phyloP scores from a whole-genome alignment of 805 yeast species.

The Lachancea sp. region DNA sequence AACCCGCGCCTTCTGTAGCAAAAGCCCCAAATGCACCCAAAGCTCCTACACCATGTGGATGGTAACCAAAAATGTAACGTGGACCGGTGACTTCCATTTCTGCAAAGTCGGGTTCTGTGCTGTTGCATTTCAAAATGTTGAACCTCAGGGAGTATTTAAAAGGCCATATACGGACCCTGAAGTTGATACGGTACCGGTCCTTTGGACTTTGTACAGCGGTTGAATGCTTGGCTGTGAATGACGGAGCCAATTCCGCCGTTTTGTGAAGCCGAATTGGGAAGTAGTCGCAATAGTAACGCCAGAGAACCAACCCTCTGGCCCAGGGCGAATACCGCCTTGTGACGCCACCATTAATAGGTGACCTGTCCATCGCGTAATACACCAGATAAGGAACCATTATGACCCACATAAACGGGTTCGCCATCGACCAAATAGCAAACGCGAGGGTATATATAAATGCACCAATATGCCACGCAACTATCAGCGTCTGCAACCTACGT shows the following conservation, averaged over 20 bases:
- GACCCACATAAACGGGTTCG: slow-evolving; percentile 64
- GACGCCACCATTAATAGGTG: slow-evolving; percentile 71
- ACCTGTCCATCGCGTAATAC: slow-evolving; percentile 52
- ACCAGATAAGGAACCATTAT: slow-evolving; percentile 55
- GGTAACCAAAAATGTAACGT: slow-evolving; percentile 82
- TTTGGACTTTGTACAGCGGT: slow-evolving; percentile 10
- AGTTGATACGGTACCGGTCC: slow-evolving; percentile 10
- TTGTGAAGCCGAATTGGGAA: slow-evolving; percentile 74
- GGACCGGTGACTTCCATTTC: slow-evolving; percentile 46
- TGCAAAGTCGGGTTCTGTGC: slow-evolving; percentile 19
- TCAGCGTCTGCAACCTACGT: slow-evolving; percentile 59
- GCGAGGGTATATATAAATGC: slow-evolving; percentile 49
- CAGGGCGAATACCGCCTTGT: slow-evolving; percentile 48
- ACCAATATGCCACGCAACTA: slow-evolving; percentile 67
- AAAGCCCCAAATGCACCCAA: slow-evolving; percentile 84
- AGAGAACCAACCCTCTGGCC: slow-evolving; percentile 51
- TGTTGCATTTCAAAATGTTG: slow-evolving; percentile 7
- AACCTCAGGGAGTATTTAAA: slow-evolving; percentile 14
- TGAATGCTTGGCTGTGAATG: slow-evolving; percentile 42
- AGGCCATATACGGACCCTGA: slow-evolving; percentile 21
- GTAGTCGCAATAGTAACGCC: slow-evolving; percentile 69
- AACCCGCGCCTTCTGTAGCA: slow-evolving; percentile 74
- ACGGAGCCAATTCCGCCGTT: slow-evolving; percentile 64
- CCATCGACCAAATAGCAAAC: slow-evolving; percentile 49
- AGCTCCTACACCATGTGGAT: slow-evolving; percentile 94